Evolutionary conservation across 768 basidiomycete species (phyloP), one percentile per base, ranked within the genome.

Genomic region (Pleurotus pulmonarius): DNA sequence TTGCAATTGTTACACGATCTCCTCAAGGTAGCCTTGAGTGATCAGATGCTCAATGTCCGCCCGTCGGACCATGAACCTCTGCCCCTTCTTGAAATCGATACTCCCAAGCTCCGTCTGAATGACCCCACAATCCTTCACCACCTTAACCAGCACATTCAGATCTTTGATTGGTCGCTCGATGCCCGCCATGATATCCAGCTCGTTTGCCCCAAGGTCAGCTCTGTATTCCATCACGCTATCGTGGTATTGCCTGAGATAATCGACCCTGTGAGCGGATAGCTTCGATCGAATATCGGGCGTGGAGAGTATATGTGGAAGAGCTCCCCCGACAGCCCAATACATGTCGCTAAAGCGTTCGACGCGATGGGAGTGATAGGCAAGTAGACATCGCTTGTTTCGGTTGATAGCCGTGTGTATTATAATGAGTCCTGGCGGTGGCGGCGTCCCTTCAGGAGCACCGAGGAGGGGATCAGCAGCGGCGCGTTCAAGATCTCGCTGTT

Each of bases 1-100:
- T 11, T 34, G 9, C 29, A 9, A 34, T 9, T 11, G 29, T 54
- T 41, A 49, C 24, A 44, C 87, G 58, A 96, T 86, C 64, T 95
- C 86, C 74, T 98, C 92, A 61, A 99, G 74, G 70, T 88, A 96
- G 3, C 95, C 95, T 66, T 94, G 91, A 1, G 95, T 86, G 62
- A 98, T 92, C 62, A 98, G 78, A 68, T 95, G 88, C 68, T 99
- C 97, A 59, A 99, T 87, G 67, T 95, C 93, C 5, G 90, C 83
- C 61, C 92, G 76, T 38, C 91, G 78, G 51, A 98, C 87, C 79
- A 94, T 86, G 64, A 92, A 96, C 60, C 96, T 75, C 70, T 93
- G 88, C 0, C 94, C 96, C 69, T 87, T 90, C 65, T 83, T 81
- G 66, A 98, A 94, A 69, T 95, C 89, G 57, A 99, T 87, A 56